phyloP scores from a whole-genome alignment of 2,329 filamentous ascomycete genomes.

The Fonsecaea erecta region DNA sequence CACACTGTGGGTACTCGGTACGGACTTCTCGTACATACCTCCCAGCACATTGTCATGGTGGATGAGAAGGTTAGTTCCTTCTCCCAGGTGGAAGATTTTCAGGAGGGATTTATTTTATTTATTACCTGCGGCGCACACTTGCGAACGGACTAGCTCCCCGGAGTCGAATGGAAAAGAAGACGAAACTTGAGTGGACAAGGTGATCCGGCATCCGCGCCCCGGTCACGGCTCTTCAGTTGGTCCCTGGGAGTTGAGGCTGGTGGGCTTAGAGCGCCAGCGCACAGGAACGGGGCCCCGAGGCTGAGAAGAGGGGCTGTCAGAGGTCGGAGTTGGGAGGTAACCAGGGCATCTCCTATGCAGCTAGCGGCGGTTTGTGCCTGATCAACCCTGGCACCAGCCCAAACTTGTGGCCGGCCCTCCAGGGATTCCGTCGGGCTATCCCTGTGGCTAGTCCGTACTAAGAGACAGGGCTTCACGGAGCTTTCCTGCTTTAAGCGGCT shows the following conservation, averaged over 20 bases:
- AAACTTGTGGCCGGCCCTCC: constrained; percentile 9
- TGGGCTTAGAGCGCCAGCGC: constrained; percentile 1
- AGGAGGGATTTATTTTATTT: constrained; percentile 7
- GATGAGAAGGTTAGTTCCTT: background rate
- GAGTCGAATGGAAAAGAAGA: constrained; percentile 1
- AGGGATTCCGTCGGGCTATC: constrained; percentile 8
- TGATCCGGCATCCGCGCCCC: constrained; percentile 17
- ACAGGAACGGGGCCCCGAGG: background rate
- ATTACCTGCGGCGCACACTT: background rate
- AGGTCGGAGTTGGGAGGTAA: constrained; percentile 13
- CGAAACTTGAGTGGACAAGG: constrained; percentile 5
- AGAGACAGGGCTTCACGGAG: background rate
- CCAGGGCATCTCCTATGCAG: background rate
- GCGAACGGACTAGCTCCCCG: background rate
- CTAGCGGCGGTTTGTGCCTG: constrained; percentile 5
- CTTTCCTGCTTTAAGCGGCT: constrained; percentile 15
- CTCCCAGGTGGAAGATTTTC: background rate
- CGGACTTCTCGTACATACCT: background rate
- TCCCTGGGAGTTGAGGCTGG: constrained; percentile 1
- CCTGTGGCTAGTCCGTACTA: constrained; percentile 3
- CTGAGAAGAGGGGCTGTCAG: constrained; percentile 2
- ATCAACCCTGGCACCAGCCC: background rate
- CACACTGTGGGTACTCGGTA: background rate
- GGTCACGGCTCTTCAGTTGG: constrained; percentile 3
- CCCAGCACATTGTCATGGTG: background rate